Conservation (phyloP, 345 rosid species). For the Adansonia digitata region DNA sequence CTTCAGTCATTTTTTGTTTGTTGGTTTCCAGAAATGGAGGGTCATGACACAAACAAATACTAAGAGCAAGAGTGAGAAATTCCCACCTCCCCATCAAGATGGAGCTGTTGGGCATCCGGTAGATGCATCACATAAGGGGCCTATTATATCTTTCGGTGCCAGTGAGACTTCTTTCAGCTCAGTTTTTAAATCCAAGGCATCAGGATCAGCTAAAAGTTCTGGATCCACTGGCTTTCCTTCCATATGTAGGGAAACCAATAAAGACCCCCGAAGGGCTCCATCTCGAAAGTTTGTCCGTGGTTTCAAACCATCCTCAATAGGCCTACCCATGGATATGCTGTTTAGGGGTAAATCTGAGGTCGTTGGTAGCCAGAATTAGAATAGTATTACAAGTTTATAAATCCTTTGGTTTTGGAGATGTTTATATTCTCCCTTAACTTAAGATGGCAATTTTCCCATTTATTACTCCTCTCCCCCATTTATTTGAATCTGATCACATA, state of each 20-base stretch:
- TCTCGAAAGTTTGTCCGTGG: slow-evolving; percentile 45
- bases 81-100: slow-evolving; percentile 93
- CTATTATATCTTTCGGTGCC: slow-evolving; percentile 32
- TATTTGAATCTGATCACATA: slow-evolving; percentile 14
- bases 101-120: slow-evolving; percentile 59
- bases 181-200: slow-evolving; percentile 32
- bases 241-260: slow-evolving; percentile 33
- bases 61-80: slow-evolving; percentile 90
- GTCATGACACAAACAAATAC: slow-evolving; percentile 44
- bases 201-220: slow-evolving; percentile 31
- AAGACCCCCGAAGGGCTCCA: slow-evolving; percentile 36
- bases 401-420: slow-evolving; percentile 17
- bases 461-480: background rate
- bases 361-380: slow-evolving; percentile 41
- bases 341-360: slow-evolving; percentile 59
- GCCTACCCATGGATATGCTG: slow-evolving; percentile 44
- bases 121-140: slow-evolving; percentile 37
- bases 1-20: background rate
- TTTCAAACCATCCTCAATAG: slow-evolving; percentile 50
- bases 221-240: slow-evolving; percentile 32
- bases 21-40: slow-evolving; percentile 46
- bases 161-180: slow-evolving; percentile 36
- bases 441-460: slow-evolving; percentile 8
- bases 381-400: background rate
- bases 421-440: slow-evolving; percentile 1